Evolutionary conservation across 768 basidiomycete genomes (phyloP).

Genomic region (Lactarius quietus): DNA sequence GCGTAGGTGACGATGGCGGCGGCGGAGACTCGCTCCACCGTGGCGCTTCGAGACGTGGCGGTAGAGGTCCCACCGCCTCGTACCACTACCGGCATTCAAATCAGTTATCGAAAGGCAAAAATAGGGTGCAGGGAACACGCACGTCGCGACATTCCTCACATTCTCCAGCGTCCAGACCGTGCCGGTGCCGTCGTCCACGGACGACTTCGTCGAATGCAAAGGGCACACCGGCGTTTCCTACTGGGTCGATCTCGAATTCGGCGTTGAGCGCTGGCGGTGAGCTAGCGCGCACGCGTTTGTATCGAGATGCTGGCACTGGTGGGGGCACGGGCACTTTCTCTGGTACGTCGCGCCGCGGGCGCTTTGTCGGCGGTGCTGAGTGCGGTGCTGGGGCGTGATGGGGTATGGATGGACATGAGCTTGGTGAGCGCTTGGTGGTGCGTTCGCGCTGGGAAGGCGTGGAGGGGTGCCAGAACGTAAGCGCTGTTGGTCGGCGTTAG

Average conservation of each 20-base stretch:
- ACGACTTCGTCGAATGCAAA: slow-evolving; percentile 79
- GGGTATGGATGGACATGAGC: neutral
- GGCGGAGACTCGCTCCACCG: slow-evolving; percentile 68
- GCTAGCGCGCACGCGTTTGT: neutral
- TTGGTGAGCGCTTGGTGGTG: neutral
- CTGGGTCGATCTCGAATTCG: slow-evolving; percentile 60
- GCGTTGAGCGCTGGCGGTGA: slow-evolving; percentile 15
- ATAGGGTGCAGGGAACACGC: slow-evolving; percentile 24
- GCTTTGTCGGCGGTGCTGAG: slow-evolving; percentile 15
- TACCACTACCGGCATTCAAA: slow-evolving; percentile 62
- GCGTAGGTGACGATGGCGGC: slow-evolving; percentile 16
- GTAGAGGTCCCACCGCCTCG: slow-evolving; percentile 68
- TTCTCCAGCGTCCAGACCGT: slow-evolving; percentile 66
- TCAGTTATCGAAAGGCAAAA: too few relatives aligned
- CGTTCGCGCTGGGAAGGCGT: slow-evolving; percentile 16
- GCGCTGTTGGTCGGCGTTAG: slow-evolving; percentile 1
- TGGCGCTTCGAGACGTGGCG: slow-evolving; percentile 59
- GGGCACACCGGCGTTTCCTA: slow-evolving; percentile 57
- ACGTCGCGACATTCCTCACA: slow-evolving; percentile 84
- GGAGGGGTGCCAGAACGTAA: slow-evolving; percentile 18
- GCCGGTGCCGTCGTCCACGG: slow-evolving; percentile 58
- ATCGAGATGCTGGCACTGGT: neutral
- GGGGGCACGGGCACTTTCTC: neutral
- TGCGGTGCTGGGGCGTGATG: neutral
- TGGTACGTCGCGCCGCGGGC: slow-evolving; percentile 4